These are phyloP conservation scores for Lophiotrema nucula DNA, from an alignment of 495 filamentous ascomycete species.

Conservation along the genomic window DNA sequence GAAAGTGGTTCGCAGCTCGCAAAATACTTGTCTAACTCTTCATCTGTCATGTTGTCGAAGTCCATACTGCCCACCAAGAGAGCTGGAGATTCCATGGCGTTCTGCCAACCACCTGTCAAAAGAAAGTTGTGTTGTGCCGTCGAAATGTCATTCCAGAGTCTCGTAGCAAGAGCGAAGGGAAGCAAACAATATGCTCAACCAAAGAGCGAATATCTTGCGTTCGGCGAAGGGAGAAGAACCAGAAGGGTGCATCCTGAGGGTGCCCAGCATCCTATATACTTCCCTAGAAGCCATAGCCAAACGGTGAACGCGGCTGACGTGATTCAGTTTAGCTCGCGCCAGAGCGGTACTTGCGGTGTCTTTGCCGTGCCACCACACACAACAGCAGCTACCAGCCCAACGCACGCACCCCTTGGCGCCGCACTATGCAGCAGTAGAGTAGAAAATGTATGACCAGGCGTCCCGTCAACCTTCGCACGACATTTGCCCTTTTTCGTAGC, in stretches of 20 bases:
- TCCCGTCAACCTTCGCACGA: too few relatives aligned
- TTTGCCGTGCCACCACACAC: background rate
- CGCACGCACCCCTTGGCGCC: conserved; percentile 56
- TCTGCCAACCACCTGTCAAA: too few relatives aligned
- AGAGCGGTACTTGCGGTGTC: background rate
- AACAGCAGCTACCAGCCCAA: conserved; percentile 11
- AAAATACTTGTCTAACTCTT: conserved; percentile 51
- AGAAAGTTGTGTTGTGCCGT: too few relatives aligned
- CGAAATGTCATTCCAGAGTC: too few relatives aligned
- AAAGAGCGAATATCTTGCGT: too few relatives aligned
- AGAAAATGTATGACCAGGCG: too few relatives aligned
- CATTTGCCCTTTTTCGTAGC: too few relatives aligned
- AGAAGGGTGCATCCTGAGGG: background rate
- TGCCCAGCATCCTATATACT: conserved; percentile 15
- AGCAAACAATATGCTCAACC: too few relatives aligned
- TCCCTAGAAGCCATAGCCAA: background rate
- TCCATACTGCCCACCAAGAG: conserved; percentile 25
- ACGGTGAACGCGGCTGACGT: conserved; percentile 16
- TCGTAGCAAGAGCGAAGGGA: too few relatives aligned
- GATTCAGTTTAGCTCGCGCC: background rate
- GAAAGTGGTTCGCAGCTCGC: conserved; percentile 59
- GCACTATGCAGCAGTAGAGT: conserved; percentile 58
- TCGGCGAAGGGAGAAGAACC: conserved; percentile 13
- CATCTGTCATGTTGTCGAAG: conserved; percentile 43
- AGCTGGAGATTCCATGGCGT: conserved; percentile 7